These are phyloP conservation scores for Fusarium praegraminearum DNA, from an alignment of 2,329 filamentous ascomycete species.

Conservation along the genomic window DNA sequence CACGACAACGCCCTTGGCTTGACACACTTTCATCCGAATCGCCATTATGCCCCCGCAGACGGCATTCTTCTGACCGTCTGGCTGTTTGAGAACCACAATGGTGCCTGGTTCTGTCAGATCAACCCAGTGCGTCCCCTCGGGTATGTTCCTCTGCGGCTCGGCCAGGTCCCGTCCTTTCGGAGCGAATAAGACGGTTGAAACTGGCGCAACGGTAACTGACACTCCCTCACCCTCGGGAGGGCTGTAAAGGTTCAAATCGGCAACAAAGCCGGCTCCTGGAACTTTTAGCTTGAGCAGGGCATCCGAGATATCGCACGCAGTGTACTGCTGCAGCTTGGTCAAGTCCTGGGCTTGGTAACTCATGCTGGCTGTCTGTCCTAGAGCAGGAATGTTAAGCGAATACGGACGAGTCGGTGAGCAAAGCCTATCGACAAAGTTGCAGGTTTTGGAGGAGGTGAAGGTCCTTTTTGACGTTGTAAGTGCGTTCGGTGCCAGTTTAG, in stretches of 20 bases:
- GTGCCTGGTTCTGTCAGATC: constrained; percentile 71
- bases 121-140: constrained; percentile 73
- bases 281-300: constrained; percentile 77
- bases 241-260: constrained; percentile 62
- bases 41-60: constrained; percentile 84
- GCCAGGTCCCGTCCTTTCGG: constrained; percentile 61
- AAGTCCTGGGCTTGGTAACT: constrained; percentile 41
- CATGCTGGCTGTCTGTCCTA: constrained; percentile 40
- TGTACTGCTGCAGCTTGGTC: constrained; percentile 54
- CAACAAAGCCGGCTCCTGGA: constrained; percentile 73
- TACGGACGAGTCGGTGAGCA: constrained; percentile 35
- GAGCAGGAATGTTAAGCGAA: constrained; percentile 21
- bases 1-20: constrained; percentile 72
- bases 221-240: constrained; percentile 42
- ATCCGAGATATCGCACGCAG: constrained; percentile 74
- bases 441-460: constrained; percentile 18
- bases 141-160: constrained; percentile 62
- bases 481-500: constrained; percentile 14
- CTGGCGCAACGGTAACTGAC: constrained; percentile 61
- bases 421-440: constrained; percentile 16
- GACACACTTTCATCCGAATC: constrained; percentile 72
- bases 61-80: constrained; percentile 73
- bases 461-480: constrained; percentile 29
- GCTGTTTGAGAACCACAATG: constrained; percentile 75
- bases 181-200: constrained; percentile 73